Base-by-base conservation (phyloP, 2,329 filamentous ascomycete genomes). In the Pseudopithomyces chartarum region DNA sequence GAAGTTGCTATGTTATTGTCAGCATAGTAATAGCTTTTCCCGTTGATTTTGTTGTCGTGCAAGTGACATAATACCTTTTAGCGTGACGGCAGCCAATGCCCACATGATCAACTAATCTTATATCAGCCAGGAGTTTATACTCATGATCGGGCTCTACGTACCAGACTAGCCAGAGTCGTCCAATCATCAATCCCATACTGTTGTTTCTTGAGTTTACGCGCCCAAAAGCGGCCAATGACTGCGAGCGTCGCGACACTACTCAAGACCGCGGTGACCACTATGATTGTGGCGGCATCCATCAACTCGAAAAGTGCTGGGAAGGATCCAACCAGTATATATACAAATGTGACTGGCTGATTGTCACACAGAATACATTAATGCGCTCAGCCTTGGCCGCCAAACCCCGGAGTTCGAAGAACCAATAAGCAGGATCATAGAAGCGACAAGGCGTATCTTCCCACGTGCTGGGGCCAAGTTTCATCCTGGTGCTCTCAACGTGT, bases 111-210 rank as follows among this genome's bases (percentile, higher is more conserved):
- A 7, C 52, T 54, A 12, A 15, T 22, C 17, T 8, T 15, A 7
- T 15, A 19, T 48, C 33, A 48, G 33, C 32, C 1, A n/a, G 10
- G 13, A 20, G 11, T 39, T 26, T 22, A 13, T 13, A 54, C 11
- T 2, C 19, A n/a, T 15, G 10, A 3, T 12, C 42, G 0, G 15
- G 13, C 20, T 13, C 8, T 6, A 42, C 43, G 3, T 42, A 47
- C 52, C 52, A 54, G 38, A 38, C 52, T 48, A n/a, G 34, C 34
- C 40, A 54, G 33, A 12, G 40, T 38, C 5, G 52, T 54, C 52
- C 52, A 54, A 45, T 48, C 52, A 43, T 54, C 52, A 2, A 38
- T 23, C 3, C 19, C 52, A 48, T 54, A 42, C 12, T 36, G 33
- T 32, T 36, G 32, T 29, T 48, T 48, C 44, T 39, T 47, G 33